These are phyloP conservation scores for Vitis hybrid DNA, from an alignment of 177 flowering plant species.

Conservation along the genomic window DNA sequence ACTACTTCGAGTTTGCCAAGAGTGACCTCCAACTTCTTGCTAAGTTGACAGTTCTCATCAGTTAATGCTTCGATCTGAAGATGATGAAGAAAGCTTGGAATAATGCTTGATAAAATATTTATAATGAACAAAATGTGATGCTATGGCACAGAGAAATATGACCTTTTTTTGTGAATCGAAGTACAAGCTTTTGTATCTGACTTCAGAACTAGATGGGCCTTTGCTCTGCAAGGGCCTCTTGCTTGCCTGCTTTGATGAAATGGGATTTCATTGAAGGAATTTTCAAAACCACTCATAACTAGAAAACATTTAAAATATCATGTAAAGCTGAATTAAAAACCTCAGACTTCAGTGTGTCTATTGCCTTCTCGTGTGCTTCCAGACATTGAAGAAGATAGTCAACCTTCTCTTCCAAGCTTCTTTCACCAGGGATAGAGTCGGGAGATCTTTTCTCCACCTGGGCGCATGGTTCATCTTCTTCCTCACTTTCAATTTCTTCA, in stretches of 20 bases:
- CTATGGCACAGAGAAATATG: background rate
- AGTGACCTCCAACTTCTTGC: conserved; percentile 32
- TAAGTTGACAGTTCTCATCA: conserved; percentile 37
- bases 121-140: background rate
- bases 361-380: conserved; percentile 20
- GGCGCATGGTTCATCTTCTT: conserved; percentile 19
- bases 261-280: background rate
- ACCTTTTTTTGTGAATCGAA: conserved; percentile 47
- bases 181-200: conserved; percentile 35
- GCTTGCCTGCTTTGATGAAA: conserved; percentile 13
- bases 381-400: conserved; percentile 16
- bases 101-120: background rate
- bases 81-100: background rate
- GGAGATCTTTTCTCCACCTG: conserved; percentile 3
- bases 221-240: conserved; percentile 2
- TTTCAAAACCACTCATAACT: background rate
- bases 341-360: conserved; percentile 24
- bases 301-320: background rate
- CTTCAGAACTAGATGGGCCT: background rate
- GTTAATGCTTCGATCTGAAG: conserved; percentile 38
- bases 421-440: background rate
- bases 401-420: conserved; percentile 28
- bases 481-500: conserved; percentile 29
- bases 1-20: conserved; percentile 39
- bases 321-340: conserved; percentile 7